These are phyloP conservation scores for Neoscytalidium dimidiatum DNA, from an alignment of 2,329 filamentous ascomycete species.

Conservation along the genomic window DNA sequence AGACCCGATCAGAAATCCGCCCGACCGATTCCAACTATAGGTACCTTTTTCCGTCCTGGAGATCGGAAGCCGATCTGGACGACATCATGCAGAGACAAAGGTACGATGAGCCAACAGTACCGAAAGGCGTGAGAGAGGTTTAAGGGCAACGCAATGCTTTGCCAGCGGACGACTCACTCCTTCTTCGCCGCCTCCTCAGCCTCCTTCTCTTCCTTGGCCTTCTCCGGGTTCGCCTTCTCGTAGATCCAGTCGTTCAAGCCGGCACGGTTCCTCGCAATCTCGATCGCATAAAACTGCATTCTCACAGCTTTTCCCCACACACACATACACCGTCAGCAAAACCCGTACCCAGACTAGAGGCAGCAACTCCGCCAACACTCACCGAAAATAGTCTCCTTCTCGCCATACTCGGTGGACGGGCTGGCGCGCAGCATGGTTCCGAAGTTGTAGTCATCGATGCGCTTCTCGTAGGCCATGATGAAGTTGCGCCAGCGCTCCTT, in stretches of 20 bases:
- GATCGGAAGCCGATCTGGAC: neutral
- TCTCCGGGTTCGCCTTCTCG: slow-evolving; percentile 72
- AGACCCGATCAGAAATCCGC: too few relatives aligned
- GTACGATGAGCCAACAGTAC: neutral
- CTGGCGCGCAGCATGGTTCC: slow-evolving; percentile 86
- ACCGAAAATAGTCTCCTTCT: slow-evolving; percentile 93
- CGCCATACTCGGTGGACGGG: slow-evolving; percentile 79
- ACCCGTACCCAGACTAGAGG: too few relatives aligned
- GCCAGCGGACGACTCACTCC: neutral
- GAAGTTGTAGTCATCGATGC: slow-evolving; percentile 96
- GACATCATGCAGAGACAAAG: neutral
- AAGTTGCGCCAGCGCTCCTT: slow-evolving; percentile 96
- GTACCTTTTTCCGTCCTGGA: neutral
- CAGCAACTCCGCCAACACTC: too few relatives aligned
- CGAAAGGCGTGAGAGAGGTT: neutral
- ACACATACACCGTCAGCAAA: neutral
- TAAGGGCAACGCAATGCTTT: neutral
- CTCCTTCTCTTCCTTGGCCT: slow-evolving; percentile 36
- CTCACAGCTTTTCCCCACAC: slow-evolving; percentile 54
- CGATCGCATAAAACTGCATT: slow-evolving; percentile 83
- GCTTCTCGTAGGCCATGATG: slow-evolving; percentile 91
- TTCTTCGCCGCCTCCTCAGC: slow-evolving; percentile 2
- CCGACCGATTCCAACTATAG: too few relatives aligned
- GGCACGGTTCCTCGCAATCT: slow-evolving; percentile 75
- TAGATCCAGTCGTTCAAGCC: slow-evolving; percentile 98